These are phyloP conservation scores for Biscutella auriculata DNA, from an alignment of 441 rosid genomes.

Conservation along the genomic window DNA sequence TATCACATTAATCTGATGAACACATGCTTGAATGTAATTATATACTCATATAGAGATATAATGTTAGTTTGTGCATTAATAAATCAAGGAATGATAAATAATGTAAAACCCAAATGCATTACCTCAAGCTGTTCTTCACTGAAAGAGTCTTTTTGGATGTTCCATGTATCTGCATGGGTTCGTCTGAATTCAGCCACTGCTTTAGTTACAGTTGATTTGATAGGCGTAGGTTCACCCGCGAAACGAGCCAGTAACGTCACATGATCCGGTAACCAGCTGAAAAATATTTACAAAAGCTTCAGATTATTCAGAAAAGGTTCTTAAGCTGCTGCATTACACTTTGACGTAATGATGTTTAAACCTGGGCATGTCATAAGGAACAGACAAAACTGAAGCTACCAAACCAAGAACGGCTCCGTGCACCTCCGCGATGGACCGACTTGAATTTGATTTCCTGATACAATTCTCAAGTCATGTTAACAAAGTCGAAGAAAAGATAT, in stretches of 20 bases:
- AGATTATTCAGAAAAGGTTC: neutral
- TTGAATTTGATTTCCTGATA: conserved; percentile 41
- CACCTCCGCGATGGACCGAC: conserved; percentile 45
- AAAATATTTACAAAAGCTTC: neutral
- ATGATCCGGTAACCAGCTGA: conserved; percentile 91
- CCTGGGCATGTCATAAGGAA: conserved; percentile 98
- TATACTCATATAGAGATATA: neutral
- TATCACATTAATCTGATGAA: neutral
- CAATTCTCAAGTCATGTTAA: neutral
- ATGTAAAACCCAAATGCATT: neutral
- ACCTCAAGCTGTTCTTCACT: conserved; percentile 99
- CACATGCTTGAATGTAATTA: neutral
- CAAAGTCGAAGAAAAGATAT: neutral
- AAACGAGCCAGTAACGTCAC: conserved; percentile 84
- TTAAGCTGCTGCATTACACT: neutral
- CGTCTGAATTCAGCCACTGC: conserved; percentile 96
- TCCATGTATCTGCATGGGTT: conserved; percentile 98
- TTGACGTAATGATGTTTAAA: conserved; percentile 16
- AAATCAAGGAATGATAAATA: neutral
- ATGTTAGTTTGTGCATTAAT: neutral
- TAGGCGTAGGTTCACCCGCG: conserved; percentile 75
- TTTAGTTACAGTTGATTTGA: conserved; percentile 89
- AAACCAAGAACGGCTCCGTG: conserved; percentile 97
- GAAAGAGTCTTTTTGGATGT: conserved; percentile 78
- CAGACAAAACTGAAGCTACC: conserved; percentile 90